phyloP scores from a whole-genome alignment of 768 basidiomycete species.

The Lentinula sp. region DNA sequence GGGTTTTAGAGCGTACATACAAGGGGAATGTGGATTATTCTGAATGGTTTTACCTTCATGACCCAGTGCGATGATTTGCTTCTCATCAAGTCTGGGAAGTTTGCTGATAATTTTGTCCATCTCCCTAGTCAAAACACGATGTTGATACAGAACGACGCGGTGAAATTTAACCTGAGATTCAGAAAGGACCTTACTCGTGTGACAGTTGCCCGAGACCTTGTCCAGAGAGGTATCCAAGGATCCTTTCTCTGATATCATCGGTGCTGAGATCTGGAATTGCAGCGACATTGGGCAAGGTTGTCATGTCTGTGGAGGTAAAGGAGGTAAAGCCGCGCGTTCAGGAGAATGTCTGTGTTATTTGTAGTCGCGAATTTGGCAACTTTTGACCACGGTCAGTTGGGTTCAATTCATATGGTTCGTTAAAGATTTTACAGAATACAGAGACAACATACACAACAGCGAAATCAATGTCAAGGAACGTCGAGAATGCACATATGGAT shows the following conservation, averaged over 20 bases:
- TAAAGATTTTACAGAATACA: constrained; percentile 6
- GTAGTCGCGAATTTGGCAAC: not conserved
- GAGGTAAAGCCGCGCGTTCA: too few relatives aligned
- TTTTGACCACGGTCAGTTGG: not conserved
- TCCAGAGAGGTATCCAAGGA: not conserved
- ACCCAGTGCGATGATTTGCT: constrained; percentile 39
- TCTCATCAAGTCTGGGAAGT: constrained; percentile 48
- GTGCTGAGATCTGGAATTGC: not conserved
- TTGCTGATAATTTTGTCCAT: constrained; percentile 32
- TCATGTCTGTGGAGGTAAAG: not conserved
- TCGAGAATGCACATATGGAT: not conserved
- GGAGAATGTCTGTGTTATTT: not conserved
- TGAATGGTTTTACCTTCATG: constrained; percentile 32
- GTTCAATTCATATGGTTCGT: not conserved
- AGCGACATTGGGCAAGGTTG: not conserved
- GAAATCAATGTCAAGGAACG: constrained; percentile 9
- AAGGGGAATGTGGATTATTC: not conserved
- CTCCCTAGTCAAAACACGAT: constrained; percentile 19
- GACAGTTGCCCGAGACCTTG: not conserved
- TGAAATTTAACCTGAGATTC: not conserved
- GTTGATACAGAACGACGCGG: not conserved
- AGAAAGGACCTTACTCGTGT: not conserved
- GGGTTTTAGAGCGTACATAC: not conserved
- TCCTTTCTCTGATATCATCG: constrained; percentile 1
- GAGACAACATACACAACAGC: constrained; percentile 18